Percentiles rank a stretch among this genome's conserved stretches.
phyloP scores from a whole-genome alignment of 768 basidiomycete genomes.

The Macrocybe gigantea region DNA sequence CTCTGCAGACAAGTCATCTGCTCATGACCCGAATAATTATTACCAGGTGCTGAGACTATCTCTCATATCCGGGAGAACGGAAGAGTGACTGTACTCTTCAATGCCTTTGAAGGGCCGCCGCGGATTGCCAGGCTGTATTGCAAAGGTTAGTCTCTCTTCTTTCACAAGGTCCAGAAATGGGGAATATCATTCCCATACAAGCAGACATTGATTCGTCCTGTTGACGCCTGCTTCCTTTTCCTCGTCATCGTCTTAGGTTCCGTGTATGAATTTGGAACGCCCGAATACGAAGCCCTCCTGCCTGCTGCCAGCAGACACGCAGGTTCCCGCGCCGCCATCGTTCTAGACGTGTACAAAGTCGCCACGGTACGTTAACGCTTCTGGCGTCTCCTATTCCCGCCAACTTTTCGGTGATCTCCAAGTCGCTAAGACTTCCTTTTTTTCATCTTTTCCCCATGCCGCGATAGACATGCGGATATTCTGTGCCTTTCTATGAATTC shows the following conservation, averaged over 20 bases:
- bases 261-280: conserved; percentile 56
- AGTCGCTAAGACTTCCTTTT: background rate
- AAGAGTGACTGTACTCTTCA: conserved; percentile 55
- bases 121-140: conserved; percentile 55
- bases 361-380: conserved; percentile 27
- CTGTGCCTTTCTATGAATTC: conserved; percentile 56
- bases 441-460: background rate
- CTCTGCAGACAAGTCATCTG: background rate
- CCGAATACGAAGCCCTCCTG: conserved; percentile 51
- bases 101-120: conserved; percentile 56
- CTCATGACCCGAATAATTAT: background rate
- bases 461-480: conserved; percentile 57
- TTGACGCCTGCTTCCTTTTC: background rate
- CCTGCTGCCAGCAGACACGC: conserved; percentile 38
- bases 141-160: conserved; percentile 33
- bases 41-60: conserved; percentile 35
- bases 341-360: conserved; percentile 57
- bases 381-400: too few species aligned
- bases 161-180: background rate
- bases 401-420: background rate
- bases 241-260: conserved; percentile 31
- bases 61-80: conserved; percentile 55
- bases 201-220: conserved; percentile 1
- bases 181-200: too few species aligned
- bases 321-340: conserved; percentile 56